Percentiles rank a stretch among this genome's conserved stretches.
These are phyloP conservation scores for Neurospora discreta DNA, from an alignment of 495 filamentous ascomycete species.

Conservation along the genomic window DNA sequence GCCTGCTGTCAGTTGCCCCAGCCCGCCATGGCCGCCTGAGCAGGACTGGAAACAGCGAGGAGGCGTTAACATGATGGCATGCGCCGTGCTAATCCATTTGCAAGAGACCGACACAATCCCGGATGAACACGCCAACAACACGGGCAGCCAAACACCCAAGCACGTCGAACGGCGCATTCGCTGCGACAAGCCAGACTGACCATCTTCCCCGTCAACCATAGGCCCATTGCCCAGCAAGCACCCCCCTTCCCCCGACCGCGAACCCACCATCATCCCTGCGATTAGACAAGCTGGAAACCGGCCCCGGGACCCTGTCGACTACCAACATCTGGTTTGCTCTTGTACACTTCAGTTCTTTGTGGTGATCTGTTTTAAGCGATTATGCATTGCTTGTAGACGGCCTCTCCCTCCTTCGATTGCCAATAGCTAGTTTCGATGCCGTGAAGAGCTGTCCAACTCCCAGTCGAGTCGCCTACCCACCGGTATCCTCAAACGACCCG, in stretches of 20 bases:
- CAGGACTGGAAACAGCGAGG: not conserved
- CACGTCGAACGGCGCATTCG: not conserved
- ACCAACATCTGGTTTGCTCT: conserved; percentile 11
- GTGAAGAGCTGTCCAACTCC: conserved; percentile 1
- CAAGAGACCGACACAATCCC: not conserved
- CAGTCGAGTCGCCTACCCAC: not conserved
- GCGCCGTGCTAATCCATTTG: not conserved
- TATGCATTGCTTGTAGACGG: conserved; percentile 1
- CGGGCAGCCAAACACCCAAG: not conserved
- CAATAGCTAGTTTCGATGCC: conserved; percentile 1
- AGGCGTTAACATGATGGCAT: not conserved
- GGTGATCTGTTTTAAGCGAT: conserved; percentile 3
- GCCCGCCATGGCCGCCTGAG: not conserved
- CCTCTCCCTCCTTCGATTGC: not conserved
- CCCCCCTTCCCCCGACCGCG: not conserved
- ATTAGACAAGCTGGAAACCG: conserved; percentile 4
- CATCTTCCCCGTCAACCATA: not conserved
- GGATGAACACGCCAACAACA: not conserved
- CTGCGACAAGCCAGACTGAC: not conserved
- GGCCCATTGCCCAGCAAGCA: not conserved
- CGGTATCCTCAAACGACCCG: not conserved
- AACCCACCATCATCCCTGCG: conserved; percentile 3
- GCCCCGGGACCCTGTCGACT: not conserved
- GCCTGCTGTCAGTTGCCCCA: not conserved
- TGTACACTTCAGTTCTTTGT: not conserved